Evolutionary conservation across 1,139 yeast species (phyloP), one percentile per base, ranked within the genome.

Genomic region (Williopsis jadinii): DNA sequence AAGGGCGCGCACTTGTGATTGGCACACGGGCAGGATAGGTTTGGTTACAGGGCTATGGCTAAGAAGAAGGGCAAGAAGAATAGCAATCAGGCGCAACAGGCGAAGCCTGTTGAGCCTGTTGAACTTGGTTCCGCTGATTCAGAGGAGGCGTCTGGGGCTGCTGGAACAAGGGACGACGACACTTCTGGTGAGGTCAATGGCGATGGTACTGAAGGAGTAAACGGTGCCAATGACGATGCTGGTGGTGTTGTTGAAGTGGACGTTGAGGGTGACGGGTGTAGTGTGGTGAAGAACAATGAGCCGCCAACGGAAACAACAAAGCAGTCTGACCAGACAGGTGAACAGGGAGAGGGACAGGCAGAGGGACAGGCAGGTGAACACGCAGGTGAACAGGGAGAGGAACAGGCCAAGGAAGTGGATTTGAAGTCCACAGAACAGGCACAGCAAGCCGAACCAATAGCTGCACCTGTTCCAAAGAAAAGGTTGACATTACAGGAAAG

Each of bases 401-500:
- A 28, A 28, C 29, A 28, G 29, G 11, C 29, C 29, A 28, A 11
- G 8, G 30, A 5, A n/a, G 9, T 8, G 30, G 30, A 28, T 28
- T 11, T 11, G 12, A 28, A 3, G 5, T 11, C 12, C 30, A 28
- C 11, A 28, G n/a, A 28, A 28, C n/a, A n/a, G 8, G 30, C 5
- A 28, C 8, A 28, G 8, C 30, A 28, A 28, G 30, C 12, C 4
- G 30, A 28, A 11, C 30, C 30, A 28, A 9, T 28, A 28, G 12
- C 30, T 11, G 30, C 30, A n/a, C 30, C 30, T 10, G 46, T 31
- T 9, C 51, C 53, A 8, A 55, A 49, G 41, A 55, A 55, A 33
- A 41, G 57, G 27, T 45, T 55, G 9, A 55, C 59, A 0, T 37
- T 55, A 11, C 59, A 86, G 55, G 95, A 87, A 54, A 67, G 96